These are phyloP conservation scores for Cytospora piceicola DNA, from an alignment of 2,329 filamentous ascomycete species.

Conservation along the genomic window DNA sequence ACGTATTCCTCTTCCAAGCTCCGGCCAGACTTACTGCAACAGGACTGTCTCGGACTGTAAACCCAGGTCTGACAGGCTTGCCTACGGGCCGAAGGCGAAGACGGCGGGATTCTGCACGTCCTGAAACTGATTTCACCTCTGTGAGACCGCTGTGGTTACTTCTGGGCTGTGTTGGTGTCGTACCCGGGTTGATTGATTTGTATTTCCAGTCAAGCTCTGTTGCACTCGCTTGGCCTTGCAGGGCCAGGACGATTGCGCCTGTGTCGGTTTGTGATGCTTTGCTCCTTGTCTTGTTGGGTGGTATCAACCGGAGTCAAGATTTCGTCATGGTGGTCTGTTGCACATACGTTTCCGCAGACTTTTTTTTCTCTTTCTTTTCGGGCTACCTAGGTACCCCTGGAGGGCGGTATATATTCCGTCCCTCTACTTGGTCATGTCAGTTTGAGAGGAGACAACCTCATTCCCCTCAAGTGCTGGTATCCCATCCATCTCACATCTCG, in stretches of 20 bases:
- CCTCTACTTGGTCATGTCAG: neutral
- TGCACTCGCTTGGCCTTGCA: neutral
- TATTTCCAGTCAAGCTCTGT: neutral
- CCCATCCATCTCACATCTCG: neutral
- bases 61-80: neutral
- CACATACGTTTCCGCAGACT: neutral
- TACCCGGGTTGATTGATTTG: neutral
- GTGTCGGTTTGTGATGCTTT: neutral
- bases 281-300: neutral
- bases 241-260: neutral
- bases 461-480: no score
- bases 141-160: neutral
- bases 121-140: neutral
- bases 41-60: neutral
- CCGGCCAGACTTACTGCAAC: neutral
- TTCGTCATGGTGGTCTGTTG: neutral
- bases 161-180: neutral
- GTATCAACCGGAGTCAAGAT: neutral
- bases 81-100: neutral
- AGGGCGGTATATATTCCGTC: neutral
- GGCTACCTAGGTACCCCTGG: no score
- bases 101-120: neutral
- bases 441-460: no score
- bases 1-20: neutral
- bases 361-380: neutral